Evolutionary conservation across 148 eudicot species (phyloP), one percentile per base, ranked within the genome.

Genomic region (Vaccinium myrtillus): DNA sequence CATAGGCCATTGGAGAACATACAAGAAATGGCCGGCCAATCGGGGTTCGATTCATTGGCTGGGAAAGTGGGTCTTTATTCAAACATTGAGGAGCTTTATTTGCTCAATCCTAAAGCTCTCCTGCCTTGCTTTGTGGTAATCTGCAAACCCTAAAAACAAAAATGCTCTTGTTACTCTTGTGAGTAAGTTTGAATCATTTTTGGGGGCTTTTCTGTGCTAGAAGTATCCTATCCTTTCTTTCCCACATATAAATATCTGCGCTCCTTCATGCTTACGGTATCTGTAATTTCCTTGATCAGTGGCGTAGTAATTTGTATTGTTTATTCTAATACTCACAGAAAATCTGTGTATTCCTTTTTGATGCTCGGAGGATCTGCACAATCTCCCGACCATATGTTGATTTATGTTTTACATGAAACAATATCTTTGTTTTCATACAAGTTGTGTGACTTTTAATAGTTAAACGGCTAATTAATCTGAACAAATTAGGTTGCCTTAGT

Each of bases 101-200:
- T 96, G 99, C 95, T 96, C 61, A 93, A 90, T 86, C 94, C 99
- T n/a, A 96, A 87, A 86, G 99, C 99, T 90, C 91, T 96, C 50
- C 94, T 96, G 65, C 99, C 99, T 87, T 96, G 99, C 86, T 96
- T 96, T 89, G 98, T 96, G 84, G 99, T 96, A 5, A 92, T 96
- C 71, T 96, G 97, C 90, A 96, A 92, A 85, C 84, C 90, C 27
- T 95, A 89, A 90, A 25, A 25, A 5, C n/a, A 49, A 21, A 76
- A 25, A 2, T 8, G 80, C 7, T 50, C 25, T 8, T 23, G 56
- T 56, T 79, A 30, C 39, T 50, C n/a, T 30, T 50, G 6, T 69
- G 59, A 36, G 30, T 25, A n/a, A 11, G 39, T 51, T 48, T 82
- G 77, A 50, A 70, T 25, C 77, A 50, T 43, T 69, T 18, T 36